Percentiles rank a stretch among this genome's conserved stretches.
Conservation (phyloP, 331 rosid species). For the Quercus lobata region DNA sequence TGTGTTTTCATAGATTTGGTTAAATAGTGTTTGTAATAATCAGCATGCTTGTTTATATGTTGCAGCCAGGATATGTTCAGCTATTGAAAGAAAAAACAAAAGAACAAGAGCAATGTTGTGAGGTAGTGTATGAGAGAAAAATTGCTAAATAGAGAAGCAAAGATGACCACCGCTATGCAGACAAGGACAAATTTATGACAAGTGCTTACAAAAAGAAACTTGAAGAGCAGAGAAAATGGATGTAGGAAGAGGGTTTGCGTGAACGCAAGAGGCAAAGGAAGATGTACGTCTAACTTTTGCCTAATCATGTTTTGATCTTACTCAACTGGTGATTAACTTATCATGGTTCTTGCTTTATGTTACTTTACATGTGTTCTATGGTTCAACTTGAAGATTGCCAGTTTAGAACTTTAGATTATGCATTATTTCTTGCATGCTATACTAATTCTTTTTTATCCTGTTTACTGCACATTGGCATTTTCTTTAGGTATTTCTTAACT, state of each 20-base stretch:
- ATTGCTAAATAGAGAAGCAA: constrained; percentile 81
- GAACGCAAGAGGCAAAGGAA: constrained; percentile 74
- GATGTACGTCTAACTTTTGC: constrained; percentile 51
- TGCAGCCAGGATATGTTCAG: constrained; percentile 74
- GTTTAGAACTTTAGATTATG: neutral
- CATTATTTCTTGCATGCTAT: neutral
- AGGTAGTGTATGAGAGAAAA: constrained; percentile 77
- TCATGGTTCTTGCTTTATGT: neutral
- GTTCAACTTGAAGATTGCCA: neutral
- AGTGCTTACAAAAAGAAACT: constrained; percentile 86
- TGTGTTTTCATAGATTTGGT: neutral
- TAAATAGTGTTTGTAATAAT: constrained; percentile 7
- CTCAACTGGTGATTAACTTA: neutral
- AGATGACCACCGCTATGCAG: constrained; percentile 77
- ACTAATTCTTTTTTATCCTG: neutral
- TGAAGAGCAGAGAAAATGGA: constrained; percentile 69
- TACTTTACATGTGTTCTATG: constrained; percentile 11
- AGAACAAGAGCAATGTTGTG: constrained; percentile 68
- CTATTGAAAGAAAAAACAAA: constrained; percentile 59
- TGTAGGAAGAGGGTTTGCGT: constrained; percentile 75
- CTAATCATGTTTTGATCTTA: neutral
- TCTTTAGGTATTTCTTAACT: neutral
- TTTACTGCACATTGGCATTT: neutral
- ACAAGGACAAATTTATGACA: constrained; percentile 80
- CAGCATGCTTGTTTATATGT: constrained; percentile 14